These are phyloP conservation scores for Verbascum thapsus DNA, from an alignment of 257 asterid genomes.

Conservation along the genomic window DNA sequence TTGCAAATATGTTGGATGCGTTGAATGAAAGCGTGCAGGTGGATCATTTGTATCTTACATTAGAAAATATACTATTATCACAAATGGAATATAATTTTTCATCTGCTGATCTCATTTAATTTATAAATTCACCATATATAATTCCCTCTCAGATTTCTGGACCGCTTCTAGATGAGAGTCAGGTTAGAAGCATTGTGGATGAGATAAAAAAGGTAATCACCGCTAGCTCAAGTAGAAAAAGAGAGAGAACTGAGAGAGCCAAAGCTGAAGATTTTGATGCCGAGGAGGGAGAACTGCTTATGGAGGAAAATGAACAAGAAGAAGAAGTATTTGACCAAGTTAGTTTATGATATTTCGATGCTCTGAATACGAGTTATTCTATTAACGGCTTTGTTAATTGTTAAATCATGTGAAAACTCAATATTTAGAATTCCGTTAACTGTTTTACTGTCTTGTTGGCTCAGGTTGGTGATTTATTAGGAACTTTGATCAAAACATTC, in stretches of 20 bases:
- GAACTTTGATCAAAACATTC: conserved; percentile 68
- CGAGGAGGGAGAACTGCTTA: conserved; percentile 69
- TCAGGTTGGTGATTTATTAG: conserved; percentile 73
- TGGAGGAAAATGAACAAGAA: conserved; percentile 83
- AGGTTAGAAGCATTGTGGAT: conserved; percentile 68
- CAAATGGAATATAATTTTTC: background rate
- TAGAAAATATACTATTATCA: background rate
- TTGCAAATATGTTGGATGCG: conserved; percentile 80
- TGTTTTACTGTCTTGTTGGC: background rate
- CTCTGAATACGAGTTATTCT: background rate
- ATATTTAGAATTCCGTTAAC: background rate
- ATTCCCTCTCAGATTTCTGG: conserved; percentile 57
- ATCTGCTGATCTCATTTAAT: background rate
- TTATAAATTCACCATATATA: background rate
- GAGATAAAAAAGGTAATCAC: conserved; percentile 69
- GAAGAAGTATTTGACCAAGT: conserved; percentile 85
- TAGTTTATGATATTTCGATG: conserved; percentile 22
- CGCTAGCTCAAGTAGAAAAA: conserved; percentile 71
- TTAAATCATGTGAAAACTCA: background rate
- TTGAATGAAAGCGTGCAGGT: conserved; percentile 83
- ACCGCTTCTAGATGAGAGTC: conserved; percentile 58
- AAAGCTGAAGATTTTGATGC: conserved; percentile 84
- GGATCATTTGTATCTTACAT: conserved; percentile 25
- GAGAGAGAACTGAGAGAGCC: conserved; percentile 62
- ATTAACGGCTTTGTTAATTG: background rate